phyloP scores from a whole-genome alignment of 257 asterid genomes.

The Paulownia fortunei region DNA sequence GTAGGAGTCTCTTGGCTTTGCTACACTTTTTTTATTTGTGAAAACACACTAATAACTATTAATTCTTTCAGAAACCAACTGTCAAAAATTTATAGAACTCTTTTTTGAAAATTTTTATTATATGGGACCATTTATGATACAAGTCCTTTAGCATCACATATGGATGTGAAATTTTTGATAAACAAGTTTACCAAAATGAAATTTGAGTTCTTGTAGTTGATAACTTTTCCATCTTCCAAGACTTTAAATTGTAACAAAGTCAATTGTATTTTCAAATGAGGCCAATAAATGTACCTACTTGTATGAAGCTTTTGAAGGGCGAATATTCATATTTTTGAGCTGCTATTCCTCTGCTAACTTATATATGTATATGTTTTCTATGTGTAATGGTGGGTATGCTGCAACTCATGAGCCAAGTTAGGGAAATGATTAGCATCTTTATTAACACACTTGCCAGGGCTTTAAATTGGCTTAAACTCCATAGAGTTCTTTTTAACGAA shows the following conservation, averaged over 20 bases:
- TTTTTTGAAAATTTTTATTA: not conserved
- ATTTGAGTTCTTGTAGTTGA: not conserved
- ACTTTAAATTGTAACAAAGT: not conserved
- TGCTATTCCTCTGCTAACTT: not conserved
- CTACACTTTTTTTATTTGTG: not conserved
- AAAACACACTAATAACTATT: not conserved
- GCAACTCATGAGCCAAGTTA: not conserved
- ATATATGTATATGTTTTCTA: not conserved
- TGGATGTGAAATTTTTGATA: not conserved
- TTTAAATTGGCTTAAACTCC: not conserved
- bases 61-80: not conserved
- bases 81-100: not conserved
- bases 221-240: not conserved
- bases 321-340: not conserved
- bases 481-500: not conserved
- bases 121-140: not conserved
- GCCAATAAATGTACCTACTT: not conserved
- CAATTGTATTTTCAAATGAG: not conserved
- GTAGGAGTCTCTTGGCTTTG: constrained; percentile 1
- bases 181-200: not conserved
- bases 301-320: not conserved
- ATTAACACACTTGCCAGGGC: not conserved
- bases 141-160: not conserved
- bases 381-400: not conserved
- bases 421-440: not conserved